These are phyloP conservation scores for Plectosphaerella cucumerina DNA, from an alignment of 2,329 filamentous ascomycete species.

Conservation along the genomic window DNA sequence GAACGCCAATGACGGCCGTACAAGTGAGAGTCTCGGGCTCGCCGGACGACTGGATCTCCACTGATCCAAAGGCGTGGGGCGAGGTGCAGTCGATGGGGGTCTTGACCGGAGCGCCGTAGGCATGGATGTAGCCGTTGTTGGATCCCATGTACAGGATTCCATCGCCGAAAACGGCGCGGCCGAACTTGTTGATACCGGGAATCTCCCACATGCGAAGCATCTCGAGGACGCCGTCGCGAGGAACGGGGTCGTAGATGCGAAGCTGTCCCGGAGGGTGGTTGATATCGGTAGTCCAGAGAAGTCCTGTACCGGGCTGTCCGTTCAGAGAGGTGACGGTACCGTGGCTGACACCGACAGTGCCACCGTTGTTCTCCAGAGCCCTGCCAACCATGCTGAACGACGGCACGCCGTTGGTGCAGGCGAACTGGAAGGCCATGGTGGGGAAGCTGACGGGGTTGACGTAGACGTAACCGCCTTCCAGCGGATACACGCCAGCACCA, in stretches of 20 bases:
- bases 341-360: slow-evolving; percentile 51
- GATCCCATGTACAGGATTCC: slow-evolving; percentile 52
- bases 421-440: slow-evolving; percentile 55
- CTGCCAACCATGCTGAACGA: slow-evolving; percentile 50
- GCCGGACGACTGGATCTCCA: slow-evolving; percentile 26
- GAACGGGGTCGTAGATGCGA: slow-evolving; percentile 48
- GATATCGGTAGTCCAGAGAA: slow-evolving; percentile 53
- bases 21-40: slow-evolving; percentile 37
- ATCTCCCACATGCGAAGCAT: slow-evolving; percentile 48
- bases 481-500: slow-evolving; percentile 41
- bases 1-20: slow-evolving; percentile 38
- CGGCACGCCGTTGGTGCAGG: slow-evolving; percentile 44
- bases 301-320: slow-evolving; percentile 47
- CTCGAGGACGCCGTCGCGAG: slow-evolving; percentile 38
- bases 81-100: slow-evolving; percentile 49
- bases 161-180: slow-evolving; percentile 53
- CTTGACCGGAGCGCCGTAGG: slow-evolving; percentile 52
- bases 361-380: slow-evolving; percentile 43
- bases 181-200: slow-evolving; percentile 50
- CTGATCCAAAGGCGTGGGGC: slow-evolving; percentile 40
- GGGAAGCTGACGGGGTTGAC: slow-evolving; percentile 46
- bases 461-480: slow-evolving; percentile 45
- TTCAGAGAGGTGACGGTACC: slow-evolving; percentile 52
- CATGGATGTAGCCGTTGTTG: slow-evolving; percentile 46
- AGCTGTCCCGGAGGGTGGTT: slow-evolving; percentile 41